phyloP scores from a whole-genome alignment of 2,329 filamentous ascomycete genomes.

The Colletotrichum tropicicola region DNA sequence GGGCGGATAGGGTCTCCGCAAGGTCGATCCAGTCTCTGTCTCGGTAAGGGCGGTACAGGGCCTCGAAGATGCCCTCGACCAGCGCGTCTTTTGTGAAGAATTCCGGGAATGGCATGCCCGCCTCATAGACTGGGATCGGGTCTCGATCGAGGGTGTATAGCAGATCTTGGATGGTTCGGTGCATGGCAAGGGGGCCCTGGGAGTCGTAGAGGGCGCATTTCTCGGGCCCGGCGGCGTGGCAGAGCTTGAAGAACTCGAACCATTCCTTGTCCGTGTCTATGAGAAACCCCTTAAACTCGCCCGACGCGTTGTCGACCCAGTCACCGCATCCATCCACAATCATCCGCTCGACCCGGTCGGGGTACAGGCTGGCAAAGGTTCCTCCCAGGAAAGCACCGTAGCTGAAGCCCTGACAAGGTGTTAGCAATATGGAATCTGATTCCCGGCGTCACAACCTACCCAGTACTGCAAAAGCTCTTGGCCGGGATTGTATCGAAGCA shows the following conservation, averaged over 20 bases:
- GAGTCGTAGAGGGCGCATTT: not conserved
- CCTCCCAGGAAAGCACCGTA: conserved; percentile 49
- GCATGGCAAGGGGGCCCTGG: not conserved
- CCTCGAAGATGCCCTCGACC: not conserved
- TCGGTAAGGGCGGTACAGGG: not conserved
- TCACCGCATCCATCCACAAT: conserved; percentile 50
- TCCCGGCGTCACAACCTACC: not conserved
- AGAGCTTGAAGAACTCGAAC: conserved; percentile 8
- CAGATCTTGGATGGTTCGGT: not conserved
- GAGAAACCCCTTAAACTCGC: conserved; percentile 4
- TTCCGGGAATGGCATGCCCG: not conserved
- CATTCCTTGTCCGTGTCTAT: conserved; percentile 3
- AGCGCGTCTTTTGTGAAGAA: not conserved
- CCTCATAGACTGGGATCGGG: not conserved
- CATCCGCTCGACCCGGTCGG: conserved; percentile 47
- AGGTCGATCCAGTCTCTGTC: not conserved
- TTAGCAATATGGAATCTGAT: not conserved
- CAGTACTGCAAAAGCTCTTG: not conserved
- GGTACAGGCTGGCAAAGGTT: conserved; percentile 45
- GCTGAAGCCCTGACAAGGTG: conserved; percentile 60
- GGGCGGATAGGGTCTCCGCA: not conserved
- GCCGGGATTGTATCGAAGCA: not conserved
- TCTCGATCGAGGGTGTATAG: not conserved
- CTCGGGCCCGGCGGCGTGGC: not conserved
- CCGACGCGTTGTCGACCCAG: conserved; percentile 43